Evolutionary conservation across 2,329 filamentous ascomycete species (phyloP), one percentile per base, ranked within the genome.

Genomic region (Colletotrichum tofieldiae): DNA sequence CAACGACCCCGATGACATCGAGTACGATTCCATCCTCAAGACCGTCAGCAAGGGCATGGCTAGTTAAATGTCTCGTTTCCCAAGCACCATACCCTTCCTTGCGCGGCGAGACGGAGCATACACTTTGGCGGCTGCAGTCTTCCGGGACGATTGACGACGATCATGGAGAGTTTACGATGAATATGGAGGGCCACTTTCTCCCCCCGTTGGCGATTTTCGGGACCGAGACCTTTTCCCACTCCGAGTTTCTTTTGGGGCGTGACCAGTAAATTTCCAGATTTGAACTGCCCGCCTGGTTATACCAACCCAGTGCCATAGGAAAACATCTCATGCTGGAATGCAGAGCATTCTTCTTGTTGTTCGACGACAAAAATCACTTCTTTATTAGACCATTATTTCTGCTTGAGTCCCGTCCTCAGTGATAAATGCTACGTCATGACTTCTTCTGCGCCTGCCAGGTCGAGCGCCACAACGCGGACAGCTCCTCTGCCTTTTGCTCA

Each of bases 1-100:
- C 86, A 95, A 95, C 86, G 93, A 96, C 83, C 84, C 86, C 77
- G 93, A 94, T 83, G 93, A 96, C 83, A 93, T 96, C 80, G 93
- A 95, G 86, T 92, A 91, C 83, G 90, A 93, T 75, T 88, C 86
- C 79, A 88, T 96, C 81, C 85, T 94, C 83, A 88, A 87, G 84
- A 86, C 85, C 72, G 87, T 92, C 84, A 90, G 88, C 88, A 90
- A 92, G 88, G 87, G 89, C 78, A 81, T 86, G 79, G 86, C 88
- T 77, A 81, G 80, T 79, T 87, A 86, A 83, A 76, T 75, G 51
- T 55, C 37, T 55, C 37, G 12, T 72, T 43, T 18, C 39, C 37
- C 70, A 54, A 35, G 63, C 41, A 59, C 58, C 61, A 49, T 58
- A 60, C 52, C 49, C 61, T 71, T 71, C 71, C 71, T 67, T 62